phyloP scores from a whole-genome alignment of 2,329 filamentous ascomycete species.

The Diaporthe velutina region DNA sequence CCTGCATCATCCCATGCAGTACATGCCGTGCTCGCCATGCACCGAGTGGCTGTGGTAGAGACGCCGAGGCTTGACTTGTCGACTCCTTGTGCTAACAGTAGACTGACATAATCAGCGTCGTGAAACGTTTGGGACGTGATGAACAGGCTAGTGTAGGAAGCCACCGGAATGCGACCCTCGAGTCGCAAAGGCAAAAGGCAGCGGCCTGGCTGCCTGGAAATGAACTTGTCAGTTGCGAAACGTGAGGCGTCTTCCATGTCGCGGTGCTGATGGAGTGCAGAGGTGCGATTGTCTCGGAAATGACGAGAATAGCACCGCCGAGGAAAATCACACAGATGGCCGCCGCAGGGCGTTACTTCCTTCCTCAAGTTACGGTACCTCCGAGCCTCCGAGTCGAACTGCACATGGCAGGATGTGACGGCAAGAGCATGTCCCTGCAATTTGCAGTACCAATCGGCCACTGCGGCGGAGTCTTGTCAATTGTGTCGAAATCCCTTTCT shows the following conservation, averaged over 20 bases:
- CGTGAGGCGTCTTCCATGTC: conserved; percentile 18
- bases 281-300: conserved; percentile 30
- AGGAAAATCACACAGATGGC: conserved; percentile 32
- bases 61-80: neutral
- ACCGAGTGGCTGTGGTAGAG: neutral
- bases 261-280: conserved; percentile 20
- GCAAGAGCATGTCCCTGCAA: conserved; percentile 8
- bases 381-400: neutral
- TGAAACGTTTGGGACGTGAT: conserved; percentile 23
- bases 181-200: neutral
- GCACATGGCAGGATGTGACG: conserved; percentile 1
- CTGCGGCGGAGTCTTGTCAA: neutral
- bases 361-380: conserved; percentile 17
- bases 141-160: conserved; percentile 10
- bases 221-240: neutral
- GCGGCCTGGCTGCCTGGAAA: neutral
- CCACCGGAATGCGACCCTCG: conserved; percentile 13
- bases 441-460: conserved; percentile 10
- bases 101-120: neutral
- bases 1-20: conserved; percentile 19
- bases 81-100: neutral
- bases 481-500: neutral
- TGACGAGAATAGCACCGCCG: conserved; percentile 33
- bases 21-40: conserved; percentile 20
- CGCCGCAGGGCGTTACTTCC: conserved; percentile 26